A percentile compares a stretch with the other conserved stretches of the same genome.
Conservation (phyloP, 78 protist genomes). For the Pelomyxa schiedti region DNA sequence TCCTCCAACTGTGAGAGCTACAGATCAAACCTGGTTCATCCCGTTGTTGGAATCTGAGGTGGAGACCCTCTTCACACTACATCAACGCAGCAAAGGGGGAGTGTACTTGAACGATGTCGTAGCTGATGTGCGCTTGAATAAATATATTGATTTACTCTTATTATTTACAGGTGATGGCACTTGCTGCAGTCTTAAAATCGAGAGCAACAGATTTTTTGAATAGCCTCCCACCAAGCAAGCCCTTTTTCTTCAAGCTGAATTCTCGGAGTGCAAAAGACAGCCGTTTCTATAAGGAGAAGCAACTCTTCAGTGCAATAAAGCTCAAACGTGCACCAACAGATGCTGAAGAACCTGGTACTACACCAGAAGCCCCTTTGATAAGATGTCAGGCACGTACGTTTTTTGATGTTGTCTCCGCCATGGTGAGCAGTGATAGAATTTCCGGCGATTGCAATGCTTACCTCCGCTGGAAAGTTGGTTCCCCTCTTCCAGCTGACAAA, state of each 20-base stretch:
- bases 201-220: neutral
- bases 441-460: neutral
- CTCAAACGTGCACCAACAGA: too few relatives aligned
- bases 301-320: too few relatives aligned
- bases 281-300: neutral
- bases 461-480: neutral
- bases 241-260: neutral
- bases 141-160: neutral
- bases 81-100: neutral
- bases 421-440: neutral
- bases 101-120: neutral
- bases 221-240: neutral
- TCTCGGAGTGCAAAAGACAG: neutral
- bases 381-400: neutral
- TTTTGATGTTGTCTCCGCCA: neutral
- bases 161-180: neutral
- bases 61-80: neutral
- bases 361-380: neutral
- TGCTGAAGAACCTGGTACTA: neutral
- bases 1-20: too few relatives aligned
- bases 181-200: neutral
- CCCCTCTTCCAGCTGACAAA: neutral
- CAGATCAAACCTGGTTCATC: neutral
- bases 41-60: neutral
- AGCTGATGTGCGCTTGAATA: neutral